Conservation (phyloP, 1,139 yeast species). For the Candida mesenterica region DNA sequence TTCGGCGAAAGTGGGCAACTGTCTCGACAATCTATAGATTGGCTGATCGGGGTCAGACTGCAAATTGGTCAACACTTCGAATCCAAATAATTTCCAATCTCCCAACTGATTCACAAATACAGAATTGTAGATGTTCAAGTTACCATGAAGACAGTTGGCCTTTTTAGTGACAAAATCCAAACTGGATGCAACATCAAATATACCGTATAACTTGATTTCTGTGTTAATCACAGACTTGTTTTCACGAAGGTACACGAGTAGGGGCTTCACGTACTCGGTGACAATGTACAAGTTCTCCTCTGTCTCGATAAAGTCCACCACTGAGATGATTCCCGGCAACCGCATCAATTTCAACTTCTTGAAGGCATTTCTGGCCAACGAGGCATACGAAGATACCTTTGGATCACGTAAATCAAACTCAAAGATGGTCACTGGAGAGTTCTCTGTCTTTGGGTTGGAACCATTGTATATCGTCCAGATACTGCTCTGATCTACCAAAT, state of each 20-base stretch:
- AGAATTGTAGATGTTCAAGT: slow-evolving; percentile 49
- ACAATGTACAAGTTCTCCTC: slow-evolving; percentile 64
- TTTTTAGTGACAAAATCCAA: slow-evolving; percentile 62
- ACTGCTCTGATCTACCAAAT: slow-evolving; percentile 27
- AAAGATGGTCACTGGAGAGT: slow-evolving; percentile 54
- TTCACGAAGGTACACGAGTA: slow-evolving; percentile 34
- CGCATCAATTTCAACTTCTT: slow-evolving; percentile 65
- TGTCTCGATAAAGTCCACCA: slow-evolving; percentile 68
- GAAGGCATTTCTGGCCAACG: slow-evolving; percentile 62
- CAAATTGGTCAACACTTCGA: slow-evolving; percentile 64
- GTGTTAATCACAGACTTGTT: slow-evolving; percentile 20
- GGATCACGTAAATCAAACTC: slow-evolving; percentile 55
- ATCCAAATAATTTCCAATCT: slow-evolving; percentile 85
- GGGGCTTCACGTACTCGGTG: slow-evolving; percentile 75
- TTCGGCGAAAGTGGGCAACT: slow-evolving; percentile 23
- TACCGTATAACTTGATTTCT: slow-evolving; percentile 54
- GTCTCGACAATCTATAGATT: slow-evolving; percentile 30
- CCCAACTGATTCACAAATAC: slow-evolving; percentile 65
- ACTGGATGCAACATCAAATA: slow-evolving; percentile 55
- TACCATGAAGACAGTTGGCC: slow-evolving; percentile 67
- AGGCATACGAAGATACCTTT: slow-evolving; percentile 29
- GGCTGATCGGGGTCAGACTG: slow-evolving; percentile 52
- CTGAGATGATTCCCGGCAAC: slow-evolving; percentile 73
- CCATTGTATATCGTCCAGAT: slow-evolving; percentile 55
- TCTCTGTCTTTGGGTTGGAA: slow-evolving; percentile 38